Evolutionary conservation across 1,139 yeast genomes (phyloP).

Genomic region (Zygosaccharomyces pseudobailii): DNA sequence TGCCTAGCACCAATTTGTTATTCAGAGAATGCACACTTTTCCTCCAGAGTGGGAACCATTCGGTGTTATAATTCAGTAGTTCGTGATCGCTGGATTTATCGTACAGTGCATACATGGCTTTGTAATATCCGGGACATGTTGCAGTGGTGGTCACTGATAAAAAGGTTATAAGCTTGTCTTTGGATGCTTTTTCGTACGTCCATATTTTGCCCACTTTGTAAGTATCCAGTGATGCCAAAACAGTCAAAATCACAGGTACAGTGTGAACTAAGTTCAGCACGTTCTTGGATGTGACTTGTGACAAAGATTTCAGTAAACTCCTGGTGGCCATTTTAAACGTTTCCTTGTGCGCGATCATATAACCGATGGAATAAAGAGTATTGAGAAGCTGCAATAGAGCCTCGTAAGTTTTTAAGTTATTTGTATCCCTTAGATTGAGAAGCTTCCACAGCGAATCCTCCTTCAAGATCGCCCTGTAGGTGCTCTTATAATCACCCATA

Average conservation of each 20-base stretch:
- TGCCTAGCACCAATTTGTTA: slow-evolving; percentile 23
- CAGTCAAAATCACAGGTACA: slow-evolving; percentile 47
- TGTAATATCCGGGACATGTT: slow-evolving; percentile 49
- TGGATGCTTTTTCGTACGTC: slow-evolving; percentile 46
- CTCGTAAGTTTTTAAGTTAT: slow-evolving; percentile 47
- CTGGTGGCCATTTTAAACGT: slow-evolving; percentile 46
- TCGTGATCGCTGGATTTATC: slow-evolving; percentile 8
- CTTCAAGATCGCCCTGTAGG: slow-evolving; percentile 17
- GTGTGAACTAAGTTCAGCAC: slow-evolving; percentile 42
- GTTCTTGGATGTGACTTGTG: slow-evolving; percentile 39
- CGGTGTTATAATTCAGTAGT: slow-evolving; percentile 15
- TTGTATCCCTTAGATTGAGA: slow-evolving; percentile 37
- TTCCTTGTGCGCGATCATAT: slow-evolving; percentile 28
- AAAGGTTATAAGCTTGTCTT: slow-evolving; percentile 43
- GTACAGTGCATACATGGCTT: slow-evolving; percentile 24
- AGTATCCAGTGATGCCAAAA: slow-evolving; percentile 41
- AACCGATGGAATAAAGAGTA: slow-evolving; percentile 18
- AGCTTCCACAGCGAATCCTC: slow-evolving; percentile 32
- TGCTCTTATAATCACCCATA: slow-evolving; percentile 11
- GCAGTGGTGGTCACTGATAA: slow-evolving; percentile 50
- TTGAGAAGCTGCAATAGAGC: slow-evolving; percentile 40
- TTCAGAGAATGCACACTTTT: slow-evolving; percentile 17
- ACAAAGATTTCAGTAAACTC: slow-evolving; percentile 48
- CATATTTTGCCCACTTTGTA: slow-evolving; percentile 45
- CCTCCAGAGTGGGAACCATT: slow-evolving; percentile 29